Conservation (phyloP, 176 grass and related monocot species). For the Aechmea fasciata region DNA sequence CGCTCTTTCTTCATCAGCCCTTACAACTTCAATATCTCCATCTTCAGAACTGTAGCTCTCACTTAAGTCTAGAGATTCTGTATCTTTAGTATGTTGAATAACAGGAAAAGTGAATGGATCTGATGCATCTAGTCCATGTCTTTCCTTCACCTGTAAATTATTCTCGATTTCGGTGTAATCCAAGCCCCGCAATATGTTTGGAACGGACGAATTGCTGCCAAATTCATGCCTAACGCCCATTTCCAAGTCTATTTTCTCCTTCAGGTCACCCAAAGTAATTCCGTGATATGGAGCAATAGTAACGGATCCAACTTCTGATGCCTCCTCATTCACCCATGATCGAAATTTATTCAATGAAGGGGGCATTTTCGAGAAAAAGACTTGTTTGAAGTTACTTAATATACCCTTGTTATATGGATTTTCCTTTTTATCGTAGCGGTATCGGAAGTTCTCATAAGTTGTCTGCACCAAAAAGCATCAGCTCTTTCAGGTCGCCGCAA, state of each 20-base stretch:
- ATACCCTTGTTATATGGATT: constrained; percentile 71
- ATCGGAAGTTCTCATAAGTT: constrained; percentile 95
- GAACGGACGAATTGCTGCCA: constrained; percentile 13
- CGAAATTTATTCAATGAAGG: constrained; percentile 67
- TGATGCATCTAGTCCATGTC: constrained; percentile 20
- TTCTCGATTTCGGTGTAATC: constrained; percentile 44
- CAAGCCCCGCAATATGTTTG: constrained; percentile 46
- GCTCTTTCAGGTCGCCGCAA: not conserved
- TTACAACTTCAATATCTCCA: constrained; percentile 14
- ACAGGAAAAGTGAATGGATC: constrained; percentile 31
- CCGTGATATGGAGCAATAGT: constrained; percentile 17
- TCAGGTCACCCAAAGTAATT: constrained; percentile 12
- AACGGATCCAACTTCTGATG: constrained; percentile 2
- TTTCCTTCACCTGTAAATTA: constrained; percentile 39
- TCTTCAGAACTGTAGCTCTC: constrained; percentile 4
- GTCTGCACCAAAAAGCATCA: constrained; percentile 33
- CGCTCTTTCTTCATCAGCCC: constrained; percentile 8
- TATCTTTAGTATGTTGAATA: constrained; percentile 2
- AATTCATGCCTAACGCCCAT: constrained; percentile 32
- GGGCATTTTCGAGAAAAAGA: constrained; percentile 57
- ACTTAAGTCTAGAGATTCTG: not conserved
- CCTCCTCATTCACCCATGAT: constrained; percentile 34
- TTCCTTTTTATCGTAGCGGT: constrained; percentile 87
- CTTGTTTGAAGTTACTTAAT: constrained; percentile 45
- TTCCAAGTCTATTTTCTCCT: constrained; percentile 52